phyloP scores from a whole-genome alignment of 768 basidiomycete species.

The Amanita jacksonii region DNA sequence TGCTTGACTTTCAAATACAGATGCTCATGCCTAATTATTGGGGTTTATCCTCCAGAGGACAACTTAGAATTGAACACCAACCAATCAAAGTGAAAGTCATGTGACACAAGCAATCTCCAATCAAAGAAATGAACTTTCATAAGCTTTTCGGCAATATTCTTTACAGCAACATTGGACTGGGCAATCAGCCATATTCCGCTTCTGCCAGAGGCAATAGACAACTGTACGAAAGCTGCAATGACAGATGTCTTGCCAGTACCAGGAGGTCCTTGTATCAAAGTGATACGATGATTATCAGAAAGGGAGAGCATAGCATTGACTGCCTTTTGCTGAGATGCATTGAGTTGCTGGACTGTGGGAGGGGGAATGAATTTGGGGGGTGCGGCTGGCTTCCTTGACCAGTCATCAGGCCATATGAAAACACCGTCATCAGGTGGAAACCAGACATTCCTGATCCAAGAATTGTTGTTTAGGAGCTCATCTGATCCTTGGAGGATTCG shows the following conservation, averaged over 20 bases:
- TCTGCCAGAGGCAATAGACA: conserved; percentile 28
- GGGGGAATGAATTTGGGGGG: not conserved
- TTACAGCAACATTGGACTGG: conserved; percentile 82
- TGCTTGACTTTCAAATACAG: conserved; percentile 41
- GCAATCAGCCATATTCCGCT: conserved; percentile 72
- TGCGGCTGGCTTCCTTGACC: conserved; percentile 14
- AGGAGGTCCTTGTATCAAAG: conserved; percentile 47
- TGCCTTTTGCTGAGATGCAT: conserved; percentile 37
- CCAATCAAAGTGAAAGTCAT: conserved; percentile 58
- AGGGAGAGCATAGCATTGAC: conserved; percentile 39
- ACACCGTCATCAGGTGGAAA: conserved; percentile 21
- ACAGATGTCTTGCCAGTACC: conserved; percentile 71
- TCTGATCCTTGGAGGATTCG: conserved; percentile 32
- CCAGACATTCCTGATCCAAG: conserved; percentile 45
- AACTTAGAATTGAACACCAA: conserved; percentile 19
- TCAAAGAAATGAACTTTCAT: conserved; percentile 37
- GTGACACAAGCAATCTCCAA: conserved; percentile 67
- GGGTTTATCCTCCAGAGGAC: too few species aligned
- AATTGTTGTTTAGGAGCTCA: conserved; percentile 27
- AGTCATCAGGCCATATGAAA: conserved; percentile 32
- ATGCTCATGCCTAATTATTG: conserved; percentile 87
- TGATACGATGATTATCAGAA: conserved; percentile 25
- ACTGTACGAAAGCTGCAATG: conserved; percentile 52
- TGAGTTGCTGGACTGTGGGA: conserved; percentile 18
- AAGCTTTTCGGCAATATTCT: conserved; percentile 82